A percentile compares a stretch with the other conserved stretches of the same genome.
These are phyloP conservation scores for Phytophthora agathidicida DNA, from an alignment of 352 stramenopile species.

Conservation along the genomic window DNA sequence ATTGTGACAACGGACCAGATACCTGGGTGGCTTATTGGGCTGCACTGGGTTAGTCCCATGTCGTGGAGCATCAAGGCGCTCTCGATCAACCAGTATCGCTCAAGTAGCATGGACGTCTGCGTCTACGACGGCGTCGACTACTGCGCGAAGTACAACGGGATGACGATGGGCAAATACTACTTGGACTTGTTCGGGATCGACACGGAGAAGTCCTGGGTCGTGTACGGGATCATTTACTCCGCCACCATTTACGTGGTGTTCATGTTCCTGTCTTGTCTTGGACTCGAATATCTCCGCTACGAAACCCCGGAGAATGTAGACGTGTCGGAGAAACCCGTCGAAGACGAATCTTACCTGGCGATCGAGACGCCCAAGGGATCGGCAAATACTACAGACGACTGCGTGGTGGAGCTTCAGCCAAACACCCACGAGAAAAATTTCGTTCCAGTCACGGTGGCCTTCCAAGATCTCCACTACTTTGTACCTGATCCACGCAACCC, in stretches of 20 bases:
- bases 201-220: conserved; percentile 35
- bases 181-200: conserved; percentile 35
- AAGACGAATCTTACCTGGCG: conserved; percentile 13
- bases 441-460: conserved; percentile 36
- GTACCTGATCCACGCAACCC: conserved; percentile 40
- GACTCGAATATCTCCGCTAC: conserved; percentile 17
- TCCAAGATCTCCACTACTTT: conserved; percentile 51
- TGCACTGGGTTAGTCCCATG: conserved; percentile 58
- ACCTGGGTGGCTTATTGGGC: conserved; percentile 47
- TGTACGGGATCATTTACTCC: conserved; percentile 19
- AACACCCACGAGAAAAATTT: conserved; percentile 7
- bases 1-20: conserved; percentile 45
- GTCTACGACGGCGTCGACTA: conserved; percentile 38
- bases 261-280: conserved; percentile 18
- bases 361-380: conserved; percentile 17
- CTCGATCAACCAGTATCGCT: conserved; percentile 40
- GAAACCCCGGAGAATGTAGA: conserved; percentile 17
- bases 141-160: conserved; percentile 16
- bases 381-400: background rate
- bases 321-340: conserved; percentile 14
- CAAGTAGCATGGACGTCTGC: conserved; percentile 22
- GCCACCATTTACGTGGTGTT: conserved; percentile 14
- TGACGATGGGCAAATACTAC: conserved; percentile 39
- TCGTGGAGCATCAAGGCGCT: conserved; percentile 40
- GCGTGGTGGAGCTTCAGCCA: conserved; percentile 4